Evolutionary conservation across 306 rosid species (phyloP).

Genomic region (Rosa lucieae): DNA sequence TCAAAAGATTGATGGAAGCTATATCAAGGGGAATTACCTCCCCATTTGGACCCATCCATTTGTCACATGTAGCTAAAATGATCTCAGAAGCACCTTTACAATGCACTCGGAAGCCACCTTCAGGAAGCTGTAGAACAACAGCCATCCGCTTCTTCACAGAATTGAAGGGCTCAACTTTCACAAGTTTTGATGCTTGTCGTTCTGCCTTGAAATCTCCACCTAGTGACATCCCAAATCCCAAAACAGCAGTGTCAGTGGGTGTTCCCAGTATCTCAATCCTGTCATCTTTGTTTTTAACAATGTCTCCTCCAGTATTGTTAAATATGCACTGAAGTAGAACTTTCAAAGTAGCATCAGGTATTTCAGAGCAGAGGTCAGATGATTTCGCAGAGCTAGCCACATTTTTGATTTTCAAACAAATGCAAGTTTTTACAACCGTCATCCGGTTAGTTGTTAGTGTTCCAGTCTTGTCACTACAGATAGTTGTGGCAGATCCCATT

Average conservation of each 20-base stretch:
- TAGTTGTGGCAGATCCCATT: constrained; percentile 95
- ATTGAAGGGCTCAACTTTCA: constrained; percentile 93
- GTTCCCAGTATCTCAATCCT: constrained; percentile 80
- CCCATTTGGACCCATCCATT: constrained; percentile 57
- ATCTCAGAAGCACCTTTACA: constrained; percentile 97
- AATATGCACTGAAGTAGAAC: constrained; percentile 84
- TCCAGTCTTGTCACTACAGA: constrained; percentile 98
- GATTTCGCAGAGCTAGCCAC: constrained; percentile 46
- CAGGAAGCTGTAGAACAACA: constrained; percentile 67
- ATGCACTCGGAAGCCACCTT: constrained; percentile 74
- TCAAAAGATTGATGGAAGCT: constrained; percentile 48
- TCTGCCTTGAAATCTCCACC: constrained; percentile 76
- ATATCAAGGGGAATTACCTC: constrained; percentile 59
- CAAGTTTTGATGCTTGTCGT: constrained; percentile 52
- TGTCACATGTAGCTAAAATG: constrained; percentile 75
- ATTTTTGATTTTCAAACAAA: constrained; percentile 69
- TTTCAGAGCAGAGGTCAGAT: constrained; percentile 51
- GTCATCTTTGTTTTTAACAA: constrained; percentile 66
- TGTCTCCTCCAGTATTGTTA: constrained; percentile 94
- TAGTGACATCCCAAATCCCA: constrained; percentile 76
- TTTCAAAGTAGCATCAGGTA: constrained; percentile 61
- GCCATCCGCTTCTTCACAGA: constrained; percentile 88
- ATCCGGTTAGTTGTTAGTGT: constrained; percentile 94
- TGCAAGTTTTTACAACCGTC: constrained; percentile 90
- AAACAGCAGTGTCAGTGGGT: constrained; percentile 86